Base-by-base conservation (phyloP, 139 green algal genomes). In the Chlorella sorokiniana region DNA sequence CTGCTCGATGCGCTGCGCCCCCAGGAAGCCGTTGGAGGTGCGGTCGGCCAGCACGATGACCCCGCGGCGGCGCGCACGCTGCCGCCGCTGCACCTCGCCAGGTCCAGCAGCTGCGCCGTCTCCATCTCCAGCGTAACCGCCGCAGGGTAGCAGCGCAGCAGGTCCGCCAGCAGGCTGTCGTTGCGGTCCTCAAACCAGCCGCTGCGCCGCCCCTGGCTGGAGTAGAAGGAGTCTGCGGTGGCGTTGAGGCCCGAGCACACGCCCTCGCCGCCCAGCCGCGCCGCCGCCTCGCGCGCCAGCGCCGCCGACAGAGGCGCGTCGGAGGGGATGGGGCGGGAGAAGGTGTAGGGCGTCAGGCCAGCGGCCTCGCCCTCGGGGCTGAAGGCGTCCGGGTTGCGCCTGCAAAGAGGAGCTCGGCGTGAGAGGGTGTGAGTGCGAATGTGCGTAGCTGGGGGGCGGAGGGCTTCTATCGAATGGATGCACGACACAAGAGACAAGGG, bases 221-320 rank as follows among this genome's bases (percentile, higher is more conserved):
- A 90, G 87, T 95, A 96, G 84, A 96, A 96, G 37, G 78, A 89
- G 85, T 95, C 91, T 41, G 92, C 92, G 22, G 87, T 93, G 31
- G 87, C 92, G 83, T 96, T 93, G 1, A 95, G 84, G 29, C 90
- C 93, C 44, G 85, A n/a, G 45, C 92, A 81, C 44, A 95, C 88
- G 0, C 52, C 38, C 3, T 83, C 82, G 1, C 72, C 54, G 20
- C 84, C 65, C 54, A 86, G 42, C 37, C 37, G 52, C 59, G 37
- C 76, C 41, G 83, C 86, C 48, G 84, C 45, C 70, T 92, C 83
- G 29, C 68, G 81, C 56, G 86, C 61, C 67, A 93, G 79, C 23
- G 87, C 40, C 45, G 63, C 16, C 10, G 61, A 51, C 37, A 95
- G 86, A 69, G 81, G 29, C 18, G 76, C 25, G 85, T 94, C 83